Evolutionary conservation across 2,329 filamentous ascomycete species (phyloP).

Genomic region (Beauveria sp.): DNA sequence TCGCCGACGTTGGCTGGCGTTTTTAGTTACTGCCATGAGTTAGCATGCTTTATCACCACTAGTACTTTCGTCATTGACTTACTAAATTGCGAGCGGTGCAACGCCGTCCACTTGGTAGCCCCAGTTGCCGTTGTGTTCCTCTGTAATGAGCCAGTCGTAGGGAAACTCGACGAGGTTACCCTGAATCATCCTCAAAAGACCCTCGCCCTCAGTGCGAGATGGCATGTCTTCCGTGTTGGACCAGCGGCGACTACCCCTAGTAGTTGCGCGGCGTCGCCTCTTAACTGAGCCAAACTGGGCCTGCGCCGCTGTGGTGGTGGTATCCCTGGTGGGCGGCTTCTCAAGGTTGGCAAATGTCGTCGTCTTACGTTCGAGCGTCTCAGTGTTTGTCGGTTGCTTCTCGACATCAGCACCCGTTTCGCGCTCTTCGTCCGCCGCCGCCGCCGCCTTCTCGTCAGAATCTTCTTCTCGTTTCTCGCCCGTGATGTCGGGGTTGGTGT

Average conservation of each 20-base stretch:
- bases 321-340: constrained; percentile 35
- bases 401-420: constrained; percentile 20
- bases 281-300: constrained; percentile 43
- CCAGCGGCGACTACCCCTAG: constrained; percentile 58
- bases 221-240: constrained; percentile 70
- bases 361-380: constrained; percentile 41
- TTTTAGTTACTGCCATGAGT: not conserved
- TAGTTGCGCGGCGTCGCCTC: constrained; percentile 60
- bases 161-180: constrained; percentile 88
- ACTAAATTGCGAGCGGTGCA: constrained; percentile 96
- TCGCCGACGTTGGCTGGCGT: not conserved
- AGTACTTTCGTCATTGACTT: constrained; percentile 34
- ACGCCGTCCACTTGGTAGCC: constrained; percentile 94
- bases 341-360: constrained; percentile 50
- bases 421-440: constrained; percentile 6
- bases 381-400: constrained; percentile 25
- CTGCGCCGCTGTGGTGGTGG: constrained; percentile 20
- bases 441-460: not conserved
- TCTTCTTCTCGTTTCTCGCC: constrained; percentile 5
- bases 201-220: constrained; percentile 67
- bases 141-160: constrained; percentile 88
- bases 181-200: constrained; percentile 72
- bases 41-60: not conserved
- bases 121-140: constrained; percentile 93
- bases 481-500: constrained; percentile 22